Base-by-base conservation (phyloP, 2,329 filamentous ascomycete genomes). In the Pseudomassariella vexata region DNA sequence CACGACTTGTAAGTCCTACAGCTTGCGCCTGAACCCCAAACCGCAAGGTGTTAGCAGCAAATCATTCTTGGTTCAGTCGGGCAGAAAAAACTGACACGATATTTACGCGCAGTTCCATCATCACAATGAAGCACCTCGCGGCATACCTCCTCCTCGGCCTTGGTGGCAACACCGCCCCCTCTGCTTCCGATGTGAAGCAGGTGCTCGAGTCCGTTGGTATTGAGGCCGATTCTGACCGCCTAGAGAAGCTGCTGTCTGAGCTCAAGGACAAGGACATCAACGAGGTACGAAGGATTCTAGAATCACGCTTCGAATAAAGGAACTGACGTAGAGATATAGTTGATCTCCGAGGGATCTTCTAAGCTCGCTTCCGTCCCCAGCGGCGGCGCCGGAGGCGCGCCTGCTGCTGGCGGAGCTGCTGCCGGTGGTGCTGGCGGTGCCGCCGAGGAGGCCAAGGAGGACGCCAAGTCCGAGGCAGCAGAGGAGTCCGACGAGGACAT, bases 101-200 rank as follows among this genome's bases (percentile, higher is more conserved):
- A n/a, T n/a, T n/a, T n/a, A n/a, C n/a, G n/a, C n/a, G n/a, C n/a
- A n/a, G n/a, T n/a, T n/a, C n/a, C n/a, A 60, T 56, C 47, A 53
- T 55, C 66, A 94, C 82, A 87, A 96, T 98, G 92, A 96, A 98
- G 89, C 83, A 96, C 75, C 84, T 98, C 75, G 92, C 92, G 65
- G 90, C 92, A 65, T 96, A 94, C 81, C 88, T 98, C 62, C 90
- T 98, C 63, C 86, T 96, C 68, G 71, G 73, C 73, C 84, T 96
- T 55, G 90, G 78, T 65, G 92, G 92, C 72, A 96, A 95, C 79
- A 66, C 76, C 73, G 79, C 80, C 47, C 92, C 92, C 55, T 88
- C 85, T 47, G 86, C 85, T 56, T 66, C 67, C 50, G 89, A 96
- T 63, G 71, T 98, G 78, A 92, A 85, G 76, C 63, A 60, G 45